phyloP scores from a whole-genome alignment of 225 moss, liverwort and hornwort genomes.

The Neckera pumila region DNA sequence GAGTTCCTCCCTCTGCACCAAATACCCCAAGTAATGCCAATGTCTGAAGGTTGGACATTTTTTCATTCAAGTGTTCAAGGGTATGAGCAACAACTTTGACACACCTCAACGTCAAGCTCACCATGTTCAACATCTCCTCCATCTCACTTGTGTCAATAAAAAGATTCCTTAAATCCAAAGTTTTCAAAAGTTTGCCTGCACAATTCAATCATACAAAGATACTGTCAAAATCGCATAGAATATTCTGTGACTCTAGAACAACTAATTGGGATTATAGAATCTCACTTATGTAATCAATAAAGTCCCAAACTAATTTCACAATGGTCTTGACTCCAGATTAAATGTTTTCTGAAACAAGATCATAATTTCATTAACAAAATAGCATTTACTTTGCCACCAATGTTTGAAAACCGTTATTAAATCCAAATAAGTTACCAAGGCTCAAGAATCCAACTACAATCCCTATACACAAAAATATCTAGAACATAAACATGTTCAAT shows the following conservation, averaged over 20 bases:
- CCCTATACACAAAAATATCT: rapidly evolving
- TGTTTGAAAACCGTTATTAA: no score
- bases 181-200: slow-evolving; percentile 15
- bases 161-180: slow-evolving; percentile 35
- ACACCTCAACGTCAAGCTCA: slow-evolving; percentile 22
- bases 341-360: neutral
- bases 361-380: rapidly evolving
- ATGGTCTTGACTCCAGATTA: rapidly evolving
- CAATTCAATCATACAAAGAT: neutral
- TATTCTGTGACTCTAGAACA: neutral
- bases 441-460: neutral
- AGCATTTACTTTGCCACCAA: neutral
- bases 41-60: slow-evolving; percentile 11
- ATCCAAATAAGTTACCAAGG: no score
- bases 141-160: slow-evolving; percentile 15
- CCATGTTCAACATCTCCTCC: neutral
- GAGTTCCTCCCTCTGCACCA: neutral
- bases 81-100: slow-evolving; percentile 12
- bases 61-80: slow-evolving; percentile 6
- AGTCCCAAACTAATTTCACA: no score
- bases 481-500: neutral
- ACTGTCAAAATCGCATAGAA: neutral
- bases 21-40: slow-evolving; percentile 31
- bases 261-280: neutral
- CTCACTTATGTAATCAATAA: no score